Evolutionary conservation across 148 eudicot species (phyloP).

Genomic region (Polygonum aviculare): DNA sequence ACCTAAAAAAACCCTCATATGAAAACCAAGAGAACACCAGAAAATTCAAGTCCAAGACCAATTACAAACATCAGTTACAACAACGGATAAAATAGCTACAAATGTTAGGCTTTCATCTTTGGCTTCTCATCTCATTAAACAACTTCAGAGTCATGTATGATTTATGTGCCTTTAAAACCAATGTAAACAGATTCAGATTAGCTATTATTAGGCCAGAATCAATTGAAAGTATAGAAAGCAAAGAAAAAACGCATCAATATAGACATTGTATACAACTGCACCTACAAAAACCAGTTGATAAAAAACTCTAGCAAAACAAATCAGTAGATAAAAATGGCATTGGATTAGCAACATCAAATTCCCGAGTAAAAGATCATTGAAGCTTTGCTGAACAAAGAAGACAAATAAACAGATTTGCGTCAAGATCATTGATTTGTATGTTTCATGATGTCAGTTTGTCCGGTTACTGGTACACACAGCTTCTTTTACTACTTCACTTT

Average conservation of each 20-base stretch:
- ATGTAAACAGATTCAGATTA: not conserved
- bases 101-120: constrained; percentile 65
- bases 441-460: too few species aligned
- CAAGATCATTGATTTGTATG: not conserved
- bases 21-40: too few species aligned
- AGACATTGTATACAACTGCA: constrained; percentile 62
- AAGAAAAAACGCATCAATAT: constrained; percentile 39
- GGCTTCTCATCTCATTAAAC: constrained; percentile 65
- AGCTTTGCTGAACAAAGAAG: too few species aligned
- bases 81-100: constrained; percentile 36
- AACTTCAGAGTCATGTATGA: constrained; percentile 75
- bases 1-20: too few species aligned
- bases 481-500: too few species aligned
- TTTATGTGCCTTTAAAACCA: constrained; percentile 45
- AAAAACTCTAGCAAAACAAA: too few species aligned
- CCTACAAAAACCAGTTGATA: constrained; percentile 22
- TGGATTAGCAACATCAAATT: not conserved
- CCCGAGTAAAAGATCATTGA: not conserved
- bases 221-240: not conserved
- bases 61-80: too few species aligned
- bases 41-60: too few species aligned
- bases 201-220: not conserved
- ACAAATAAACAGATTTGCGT: too few species aligned
- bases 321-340: not conserved
- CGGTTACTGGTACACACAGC: too few species aligned